These are phyloP conservation scores for Ensete glaucum DNA, from an alignment of 176 grass and related monocot species.

Conservation along the genomic window DNA sequence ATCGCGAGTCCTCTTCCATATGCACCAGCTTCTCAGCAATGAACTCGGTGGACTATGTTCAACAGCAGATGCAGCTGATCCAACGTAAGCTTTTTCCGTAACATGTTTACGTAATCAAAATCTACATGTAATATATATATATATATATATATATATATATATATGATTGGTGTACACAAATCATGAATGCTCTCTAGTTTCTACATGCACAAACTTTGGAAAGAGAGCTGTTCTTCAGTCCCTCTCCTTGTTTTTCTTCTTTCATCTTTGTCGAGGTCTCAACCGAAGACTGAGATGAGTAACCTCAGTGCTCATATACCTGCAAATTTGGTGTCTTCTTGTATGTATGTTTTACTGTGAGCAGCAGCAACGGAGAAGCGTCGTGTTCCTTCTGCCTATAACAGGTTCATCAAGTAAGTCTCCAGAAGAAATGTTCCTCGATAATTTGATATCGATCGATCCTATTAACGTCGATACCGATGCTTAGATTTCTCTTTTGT, in stretches of 20 bases:
- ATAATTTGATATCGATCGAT: neutral
- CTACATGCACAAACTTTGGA: no score
- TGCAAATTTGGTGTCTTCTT: no score
- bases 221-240: no score
- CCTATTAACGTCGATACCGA: neutral
- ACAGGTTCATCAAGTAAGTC: constrained; percentile 80
- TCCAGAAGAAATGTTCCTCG: neutral
- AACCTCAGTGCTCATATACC: no score
- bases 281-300: no score
- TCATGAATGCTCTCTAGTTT: neutral
- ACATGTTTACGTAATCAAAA: neutral
- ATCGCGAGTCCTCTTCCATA: constrained; percentile 45
- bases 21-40: constrained; percentile 30
- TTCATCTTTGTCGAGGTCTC: no score
- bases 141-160: neutral
- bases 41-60: constrained; percentile 27
- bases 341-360: neutral
- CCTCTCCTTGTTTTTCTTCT: no score
- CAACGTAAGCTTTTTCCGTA: constrained; percentile 30
- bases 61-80: constrained; percentile 35
- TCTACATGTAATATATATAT: neutral
- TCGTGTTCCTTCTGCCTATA: constrained; percentile 70
- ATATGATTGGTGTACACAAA: neutral
- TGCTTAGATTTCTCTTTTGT: neutral
- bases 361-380: constrained; percentile 51